Evolutionary conservation across 495 filamentous ascomycete species (phyloP), one percentile per base, ranked within the genome.

Genomic region (Penicillium lividum): DNA sequence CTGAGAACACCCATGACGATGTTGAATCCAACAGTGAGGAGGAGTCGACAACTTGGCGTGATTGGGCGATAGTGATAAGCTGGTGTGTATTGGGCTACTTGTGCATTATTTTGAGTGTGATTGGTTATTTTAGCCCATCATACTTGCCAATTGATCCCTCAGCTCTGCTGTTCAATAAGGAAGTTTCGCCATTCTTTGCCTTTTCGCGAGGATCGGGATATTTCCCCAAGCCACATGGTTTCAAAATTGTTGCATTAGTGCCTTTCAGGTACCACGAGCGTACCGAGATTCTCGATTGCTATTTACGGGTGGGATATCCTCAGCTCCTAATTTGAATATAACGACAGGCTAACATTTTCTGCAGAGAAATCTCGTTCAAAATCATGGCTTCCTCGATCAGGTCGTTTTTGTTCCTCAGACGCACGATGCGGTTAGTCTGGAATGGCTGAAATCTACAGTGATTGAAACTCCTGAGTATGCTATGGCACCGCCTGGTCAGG

Each of bases 401-500:
- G 79, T 84, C 28, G 66, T 79, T 36, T 84, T 83, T 57, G 68
- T 82, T 53, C 72, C 76, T n/a, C 76, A 79, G 53, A 84, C 79
- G 6, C 64, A 74, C 22, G 73, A 80, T 36, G 49, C 72, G 15
- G 63, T 66, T 40, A 77, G 82, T 58, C 64, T 84, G 16, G 59
- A 73, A 40, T 84, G 77, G 72, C 72, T 84, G 6, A 47, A 73
- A 10, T 61, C 62, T 0, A 54, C 65, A 8, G 67, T 74, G 13
- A 52, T 68, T 10, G 40, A 62, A 42, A 72, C 67, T 1, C 49
- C 68, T 0, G 63, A 62, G 27, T 77, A 77, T 58, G 38, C 64
- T 0, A 67, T 73, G 16, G 61, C 64, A n/a, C 38, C 61, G 1
- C 15, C 54, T 3, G 60, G 58, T 7, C 51, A 56, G 8, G 53